These are phyloP conservation scores for Pinus albicaulis DNA, from an alignment of 75 land plant genomes.

Conservation along the genomic window DNA sequence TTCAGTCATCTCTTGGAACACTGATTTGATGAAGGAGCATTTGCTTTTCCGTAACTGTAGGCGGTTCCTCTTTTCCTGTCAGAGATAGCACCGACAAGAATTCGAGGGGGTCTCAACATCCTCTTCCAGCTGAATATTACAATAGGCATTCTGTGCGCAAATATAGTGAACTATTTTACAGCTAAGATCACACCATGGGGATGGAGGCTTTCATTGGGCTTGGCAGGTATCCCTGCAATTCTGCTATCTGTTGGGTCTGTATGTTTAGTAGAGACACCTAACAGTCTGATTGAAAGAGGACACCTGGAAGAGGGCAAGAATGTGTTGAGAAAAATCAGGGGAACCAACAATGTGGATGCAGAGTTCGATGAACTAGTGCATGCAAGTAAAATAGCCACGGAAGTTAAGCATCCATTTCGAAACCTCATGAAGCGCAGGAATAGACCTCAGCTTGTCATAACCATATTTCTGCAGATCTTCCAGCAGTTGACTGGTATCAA, in stretches of 20 bases:
- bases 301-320: neutral
- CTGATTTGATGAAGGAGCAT: neutral
- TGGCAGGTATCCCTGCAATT: slow-evolving; percentile 57
- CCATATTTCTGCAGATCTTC: slow-evolving; percentile 53
- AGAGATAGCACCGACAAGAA: slow-evolving; percentile 64
- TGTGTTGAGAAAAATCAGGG: neutral
- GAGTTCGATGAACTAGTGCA: slow-evolving; percentile 12
- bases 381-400: neutral
- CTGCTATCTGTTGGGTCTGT: slow-evolving; percentile 26
- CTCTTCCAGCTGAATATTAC: slow-evolving; percentile 69
- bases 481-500: slow-evolving; percentile 91
- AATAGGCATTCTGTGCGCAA: slow-evolving; percentile 66
- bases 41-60: slow-evolving; percentile 23
- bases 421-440: slow-evolving; percentile 51
- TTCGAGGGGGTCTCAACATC: slow-evolving; percentile 65
- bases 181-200: slow-evolving; percentile 37
- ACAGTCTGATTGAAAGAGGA: slow-evolving; percentile 20
- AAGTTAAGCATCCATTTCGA: slow-evolving; percentile 58
- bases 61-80: slow-evolving; percentile 36
- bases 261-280: slow-evolving; percentile 11
- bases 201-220: slow-evolving; percentile 64
- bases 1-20: neutral
- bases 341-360: slow-evolving; percentile 9
- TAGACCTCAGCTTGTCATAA: slow-evolving; percentile 68
- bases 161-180: slow-evolving; percentile 53